Percentiles rank a stretch among this genome's conserved stretches.
Evolutionary conservation across 257 asterid genomes (phyloP).

Genomic region (Cinchona pubescens): DNA sequence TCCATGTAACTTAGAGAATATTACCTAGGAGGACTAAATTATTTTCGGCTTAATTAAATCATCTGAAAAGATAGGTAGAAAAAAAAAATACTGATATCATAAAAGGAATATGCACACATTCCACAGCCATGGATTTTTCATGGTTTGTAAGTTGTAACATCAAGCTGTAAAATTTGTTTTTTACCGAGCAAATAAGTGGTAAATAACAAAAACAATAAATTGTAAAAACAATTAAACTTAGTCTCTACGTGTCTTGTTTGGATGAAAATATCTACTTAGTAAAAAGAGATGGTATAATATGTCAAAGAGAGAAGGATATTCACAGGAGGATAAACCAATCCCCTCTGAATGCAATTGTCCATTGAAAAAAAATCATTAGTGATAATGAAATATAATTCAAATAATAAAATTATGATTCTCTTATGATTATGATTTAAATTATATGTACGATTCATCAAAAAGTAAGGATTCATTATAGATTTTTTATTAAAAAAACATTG

Average conservation of each 20-base stretch:
- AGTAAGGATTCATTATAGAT: no score
- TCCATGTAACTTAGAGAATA: background rate
- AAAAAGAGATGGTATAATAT: no score
- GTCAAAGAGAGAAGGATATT: no score
- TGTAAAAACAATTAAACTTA: background rate
- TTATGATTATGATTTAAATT: no score
- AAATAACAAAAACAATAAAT: background rate
- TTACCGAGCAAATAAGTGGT: background rate
- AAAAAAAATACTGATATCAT: background rate
- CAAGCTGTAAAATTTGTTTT: background rate
- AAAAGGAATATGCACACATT: background rate
- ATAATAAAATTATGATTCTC: no score
- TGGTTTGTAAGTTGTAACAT: background rate
- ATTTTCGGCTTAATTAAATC: background rate
- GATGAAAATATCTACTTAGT: constrained; percentile 8
- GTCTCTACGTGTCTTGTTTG: background rate
- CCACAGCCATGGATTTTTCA: background rate
- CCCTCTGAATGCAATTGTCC: no score
- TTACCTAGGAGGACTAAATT: background rate
- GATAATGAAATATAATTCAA: no score
- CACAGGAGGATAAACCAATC: no score
- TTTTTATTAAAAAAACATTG: no score
- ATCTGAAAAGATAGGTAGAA: background rate
- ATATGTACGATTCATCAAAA: no score
- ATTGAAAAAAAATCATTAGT: no score